Evolutionary conservation across 78 protist species (phyloP).

Genomic region (Planoprotostelium fungivorum): DNA sequence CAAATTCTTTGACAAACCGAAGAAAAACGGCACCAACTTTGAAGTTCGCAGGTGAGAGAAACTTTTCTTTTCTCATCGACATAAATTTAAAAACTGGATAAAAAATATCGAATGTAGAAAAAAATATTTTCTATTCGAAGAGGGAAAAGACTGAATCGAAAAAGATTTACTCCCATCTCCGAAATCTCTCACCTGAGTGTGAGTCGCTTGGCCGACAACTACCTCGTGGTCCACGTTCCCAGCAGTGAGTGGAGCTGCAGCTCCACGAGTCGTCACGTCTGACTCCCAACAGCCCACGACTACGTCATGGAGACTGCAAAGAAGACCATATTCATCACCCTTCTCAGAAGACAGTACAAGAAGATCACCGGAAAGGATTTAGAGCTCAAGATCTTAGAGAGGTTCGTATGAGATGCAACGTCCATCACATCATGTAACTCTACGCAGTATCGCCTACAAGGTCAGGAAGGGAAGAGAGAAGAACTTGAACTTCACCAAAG

Average conservation of each 20-base stretch:
- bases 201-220: conserved; percentile 24
- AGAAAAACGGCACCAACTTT: conserved; percentile 58
- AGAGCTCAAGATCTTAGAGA: background rate
- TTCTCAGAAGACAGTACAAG: conserved; percentile 23
- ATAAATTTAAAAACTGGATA: no score
- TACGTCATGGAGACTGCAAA: conserved; percentile 37
- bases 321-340: conserved; percentile 43
- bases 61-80: background rate
- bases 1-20: conserved; percentile 8
- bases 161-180: conserved; percentile 24
- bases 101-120: no score
- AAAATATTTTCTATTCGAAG: no score
- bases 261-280: no score
- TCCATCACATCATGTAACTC: no score
- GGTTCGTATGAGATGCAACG: no score
- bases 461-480: background rate
- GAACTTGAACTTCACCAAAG: background rate
- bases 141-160: background rate
- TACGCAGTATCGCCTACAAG: background rate
- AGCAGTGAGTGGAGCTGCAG: background rate
- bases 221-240: conserved; percentile 24
- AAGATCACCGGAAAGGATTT: background rate
- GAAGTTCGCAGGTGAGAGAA: background rate
- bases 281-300: conserved; percentile 1
- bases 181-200: conserved; percentile 16